phyloP scores from a whole-genome alignment of 1,284 basidiomycete genomes.

The Cutaneotrichosporon cyanovorans region DNA sequence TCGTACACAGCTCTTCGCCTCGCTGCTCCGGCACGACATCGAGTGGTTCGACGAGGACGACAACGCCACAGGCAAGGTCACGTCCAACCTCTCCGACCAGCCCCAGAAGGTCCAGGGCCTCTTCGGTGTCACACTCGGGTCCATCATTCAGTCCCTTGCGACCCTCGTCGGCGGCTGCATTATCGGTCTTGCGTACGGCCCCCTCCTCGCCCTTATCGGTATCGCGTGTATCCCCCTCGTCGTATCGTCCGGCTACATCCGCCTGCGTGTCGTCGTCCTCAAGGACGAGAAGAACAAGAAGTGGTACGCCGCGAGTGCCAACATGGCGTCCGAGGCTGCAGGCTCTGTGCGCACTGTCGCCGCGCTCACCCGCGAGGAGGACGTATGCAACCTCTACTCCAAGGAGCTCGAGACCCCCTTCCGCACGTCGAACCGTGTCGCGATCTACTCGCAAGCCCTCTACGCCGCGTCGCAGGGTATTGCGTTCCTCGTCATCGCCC shows the following conservation, averaged over 20 bases:
- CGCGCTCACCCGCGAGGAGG: slow-evolving; percentile 71
- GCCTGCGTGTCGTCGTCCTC: slow-evolving; percentile 58
- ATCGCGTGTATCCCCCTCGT: slow-evolving; percentile 76
- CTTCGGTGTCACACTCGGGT: slow-evolving; percentile 77
- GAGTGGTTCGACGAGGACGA: slow-evolving; percentile 81
- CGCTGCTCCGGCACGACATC: slow-evolving; percentile 76
- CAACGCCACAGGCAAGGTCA: slow-evolving; percentile 71
- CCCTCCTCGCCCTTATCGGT: slow-evolving; percentile 28
- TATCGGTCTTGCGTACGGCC: slow-evolving; percentile 66
- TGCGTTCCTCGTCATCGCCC: slow-evolving; percentile 75
- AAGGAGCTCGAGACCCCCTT: slow-evolving; percentile 66
- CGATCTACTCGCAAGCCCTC: slow-evolving; percentile 65
- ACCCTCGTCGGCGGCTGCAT: slow-evolving; percentile 71
- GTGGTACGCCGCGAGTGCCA: slow-evolving; percentile 73
- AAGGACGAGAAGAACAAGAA: slow-evolving; percentile 84
- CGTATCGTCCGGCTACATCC: slow-evolving; percentile 79
- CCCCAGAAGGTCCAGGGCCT: slow-evolving; percentile 87
- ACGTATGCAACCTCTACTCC: slow-evolving; percentile 66
- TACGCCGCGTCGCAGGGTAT: slow-evolving; percentile 73
- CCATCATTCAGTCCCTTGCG: slow-evolving; percentile 70
- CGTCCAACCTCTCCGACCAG: slow-evolving; percentile 72
- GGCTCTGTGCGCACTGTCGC: slow-evolving; percentile 88
- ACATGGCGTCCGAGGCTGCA: slow-evolving; percentile 80
- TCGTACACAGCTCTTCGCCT: slow-evolving; percentile 61
- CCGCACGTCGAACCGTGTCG: slow-evolving; percentile 54